Evolutionary conservation across 768 basidiomycete genomes (phyloP), one percentile per base, ranked within the genome.

Genomic region (Cubamyces sp.): DNA sequence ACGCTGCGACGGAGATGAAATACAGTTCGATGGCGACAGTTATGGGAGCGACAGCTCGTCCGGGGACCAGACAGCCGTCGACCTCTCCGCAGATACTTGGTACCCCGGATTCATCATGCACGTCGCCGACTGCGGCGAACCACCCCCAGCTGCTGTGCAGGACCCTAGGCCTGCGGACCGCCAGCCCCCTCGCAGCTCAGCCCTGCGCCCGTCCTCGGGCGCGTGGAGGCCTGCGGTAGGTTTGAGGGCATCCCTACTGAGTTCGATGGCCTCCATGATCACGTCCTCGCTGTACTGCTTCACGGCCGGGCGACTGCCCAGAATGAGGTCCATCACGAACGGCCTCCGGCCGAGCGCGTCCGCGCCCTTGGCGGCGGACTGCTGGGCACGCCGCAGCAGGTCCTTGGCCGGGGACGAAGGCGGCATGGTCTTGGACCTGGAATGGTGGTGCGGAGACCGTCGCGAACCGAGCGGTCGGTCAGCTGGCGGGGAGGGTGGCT

Each of bases 271-370:
- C 54, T 74, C 70, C 64, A 72, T 57, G 53, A 73, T 66, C 58
- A 67, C 59, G 61, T 76, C 74, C 62, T 75, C 71, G 58, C 71
- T 60, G 66, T 65, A 66, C 52, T 69, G 68, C 63, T 62, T 66
- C 45, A 63, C 65, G 46, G 70, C 72, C 40, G 76, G 73, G 65
- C 71, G 72, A 42, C 77, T 70, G 64, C 80, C 80, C 58, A 84
- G 74, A 62, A 83, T 71, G 58, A 81, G 68, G 67, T 82, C 82
- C 81, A 82, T 83, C 64, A 80, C 71, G 41, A 71, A 80, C 65
- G 71, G 74, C 49, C 64, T 74, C 34, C 69, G 73, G 54, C 76
- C 71, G 64, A 68, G 67, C 65, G 68, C 64, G 50, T 69, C 71
- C 53, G 70, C 68, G 67, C 74, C 73, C 26, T 65, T 54, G 48